Percentiles rank a stretch among this genome's conserved stretches.
These are phyloP conservation scores for Paxillus ammoniavirescens DNA, from an alignment of 768 basidiomycete species.

Conservation along the genomic window DNA sequence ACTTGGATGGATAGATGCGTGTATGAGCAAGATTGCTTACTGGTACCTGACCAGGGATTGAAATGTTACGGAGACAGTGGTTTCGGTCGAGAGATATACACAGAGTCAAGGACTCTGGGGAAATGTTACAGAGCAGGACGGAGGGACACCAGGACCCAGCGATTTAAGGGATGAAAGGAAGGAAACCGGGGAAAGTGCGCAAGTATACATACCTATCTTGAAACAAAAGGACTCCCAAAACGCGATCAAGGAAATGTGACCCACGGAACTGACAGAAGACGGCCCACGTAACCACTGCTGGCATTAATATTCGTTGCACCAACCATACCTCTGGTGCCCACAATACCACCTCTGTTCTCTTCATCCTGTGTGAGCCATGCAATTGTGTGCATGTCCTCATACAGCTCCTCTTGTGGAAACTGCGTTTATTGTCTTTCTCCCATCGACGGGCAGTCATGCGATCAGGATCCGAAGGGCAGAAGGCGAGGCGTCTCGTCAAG, in stretches of 20 bases:
- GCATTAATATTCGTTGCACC: neutral
- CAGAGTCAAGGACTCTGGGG: neutral
- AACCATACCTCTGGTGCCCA: neutral
- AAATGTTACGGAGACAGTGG: neutral
- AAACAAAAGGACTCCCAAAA: conserved; percentile 23
- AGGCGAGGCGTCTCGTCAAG: neutral
- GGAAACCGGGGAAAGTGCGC: neutral
- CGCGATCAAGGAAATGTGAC: neutral
- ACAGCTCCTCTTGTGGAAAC: neutral
- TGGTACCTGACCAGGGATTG: conserved; percentile 28
- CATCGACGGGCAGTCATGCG: no score
- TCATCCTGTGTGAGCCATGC: neutral
- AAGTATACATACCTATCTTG: conserved; percentile 10
- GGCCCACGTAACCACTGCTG: neutral
- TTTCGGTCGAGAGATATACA: neutral
- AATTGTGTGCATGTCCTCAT: neutral
- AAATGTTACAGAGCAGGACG: neutral
- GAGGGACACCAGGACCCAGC: conserved; percentile 15
- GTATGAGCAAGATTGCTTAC: neutral
- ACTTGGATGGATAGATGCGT: neutral
- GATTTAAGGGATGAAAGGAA: conserved; percentile 13
- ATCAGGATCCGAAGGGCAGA: no score
- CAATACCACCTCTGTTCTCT: no score
- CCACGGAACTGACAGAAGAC: neutral
- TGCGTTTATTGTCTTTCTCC: conserved; percentile 8